Base-by-base conservation (phyloP, 2,329 filamentous ascomycete species). In the Mollisiaceae sp. region DNA sequence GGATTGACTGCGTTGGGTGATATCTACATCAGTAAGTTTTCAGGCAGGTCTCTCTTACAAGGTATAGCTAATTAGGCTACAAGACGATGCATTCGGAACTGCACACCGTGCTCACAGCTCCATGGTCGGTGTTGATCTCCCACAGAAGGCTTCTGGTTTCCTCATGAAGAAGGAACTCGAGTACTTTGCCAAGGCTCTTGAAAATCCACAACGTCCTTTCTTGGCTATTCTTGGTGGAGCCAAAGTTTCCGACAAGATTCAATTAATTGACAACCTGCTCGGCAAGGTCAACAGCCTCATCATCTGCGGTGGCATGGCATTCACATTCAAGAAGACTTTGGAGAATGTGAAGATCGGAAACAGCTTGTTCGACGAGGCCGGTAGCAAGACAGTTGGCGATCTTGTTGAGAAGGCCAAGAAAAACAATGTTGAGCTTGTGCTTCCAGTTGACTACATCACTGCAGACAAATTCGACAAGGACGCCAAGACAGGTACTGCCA, bases 121-220 rank as follows among this genome's bases (percentile, higher is more conserved):
- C 80, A 99, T 99, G 95, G 95, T 99, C 75, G 95, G 95, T 76
- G 87, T 97, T 70, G 89, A 97, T 72, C 90, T 99, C 58, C 94
- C 94, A 73, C 93, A 98, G 81, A 97, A 97, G 86, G 95, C 95
- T 11, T 92, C 94, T 64, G 95, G 95, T 69, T 99, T 97, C 89
- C 89, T 99, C 77, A 93, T 99, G 86, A 99, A 99, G 91, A 99
- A 98, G 86, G 95, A 99, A 83, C 91, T 99, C 70, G 95, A 99
- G 79, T 99, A 99, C 89, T 99, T 99, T 78, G 95, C 95, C 71
- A 88, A 97, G 85, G 95, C 93, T 45, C 91, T 99, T 68, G 95
- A 99, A 85, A 89, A 86, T 75, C 95, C 95, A 68, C 86, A 96
- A 83, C 90, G 94, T 64, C 95, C 95, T 68, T 99, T 99, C 91